Evolutionary conservation across 805 yeast species (phyloP).

Genomic region (Candida ascalaphidarum): DNA sequence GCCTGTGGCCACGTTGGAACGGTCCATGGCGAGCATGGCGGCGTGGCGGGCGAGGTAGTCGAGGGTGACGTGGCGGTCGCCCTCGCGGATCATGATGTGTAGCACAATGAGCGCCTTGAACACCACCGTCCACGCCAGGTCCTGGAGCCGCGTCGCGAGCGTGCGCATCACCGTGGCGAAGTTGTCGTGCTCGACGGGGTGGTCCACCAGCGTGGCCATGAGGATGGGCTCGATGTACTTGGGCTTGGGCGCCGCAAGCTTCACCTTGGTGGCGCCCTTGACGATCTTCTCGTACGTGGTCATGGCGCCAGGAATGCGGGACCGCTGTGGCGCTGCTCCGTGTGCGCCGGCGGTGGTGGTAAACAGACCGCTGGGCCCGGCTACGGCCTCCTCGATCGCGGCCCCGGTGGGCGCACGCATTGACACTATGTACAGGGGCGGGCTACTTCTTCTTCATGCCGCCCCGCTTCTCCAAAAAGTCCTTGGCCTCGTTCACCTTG

Average conservation of each 20-base stretch:
- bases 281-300: slow-evolving; percentile 56
- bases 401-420: no score
- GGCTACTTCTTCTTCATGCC: slow-evolving; percentile 31
- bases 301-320: slow-evolving; percentile 1
- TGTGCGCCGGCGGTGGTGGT: no score
- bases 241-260: slow-evolving; percentile 95
- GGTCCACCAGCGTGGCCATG: slow-evolving; percentile 51
- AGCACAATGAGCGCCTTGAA: slow-evolving; percentile 78
- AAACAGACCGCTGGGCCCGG: no score
- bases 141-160: slow-evolving; percentile 54
- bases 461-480: slow-evolving; percentile 65
- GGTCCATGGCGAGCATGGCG: slow-evolving; percentile 39
- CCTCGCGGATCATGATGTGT: slow-evolving; percentile 91
- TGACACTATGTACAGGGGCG: no score
- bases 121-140: slow-evolving; percentile 85
- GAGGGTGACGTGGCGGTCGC: slow-evolving; percentile 69
- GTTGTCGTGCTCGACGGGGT: slow-evolving; percentile 34
- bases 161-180: slow-evolving; percentile 64
- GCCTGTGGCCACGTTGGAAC: slow-evolving; percentile 26
- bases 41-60: slow-evolving; percentile 44
- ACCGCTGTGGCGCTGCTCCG: no score
- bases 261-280: slow-evolving; percentile 44
- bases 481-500: slow-evolving; percentile 89
- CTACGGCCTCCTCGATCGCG: no score
- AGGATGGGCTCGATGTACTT: slow-evolving; percentile 93